Evolutionary conservation across 148 eudicot species (phyloP).

Genomic region (Silene latifolia): DNA sequence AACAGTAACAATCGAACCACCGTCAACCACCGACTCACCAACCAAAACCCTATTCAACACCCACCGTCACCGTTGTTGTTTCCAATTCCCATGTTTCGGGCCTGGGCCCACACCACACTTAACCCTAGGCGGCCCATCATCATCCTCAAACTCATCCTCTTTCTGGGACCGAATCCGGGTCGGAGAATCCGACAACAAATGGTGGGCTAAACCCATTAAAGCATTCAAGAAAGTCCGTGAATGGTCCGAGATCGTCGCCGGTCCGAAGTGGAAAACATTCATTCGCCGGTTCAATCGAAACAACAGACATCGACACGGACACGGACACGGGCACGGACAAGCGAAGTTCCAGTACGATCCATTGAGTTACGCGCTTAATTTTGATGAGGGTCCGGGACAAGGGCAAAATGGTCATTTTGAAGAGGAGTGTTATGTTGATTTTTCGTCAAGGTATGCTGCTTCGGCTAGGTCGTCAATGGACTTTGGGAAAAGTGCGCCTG

Average conservation of each 20-base stretch:
- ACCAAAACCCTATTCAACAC: slow-evolving; percentile 6
- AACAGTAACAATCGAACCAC: background rate
- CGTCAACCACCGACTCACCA: background rate
- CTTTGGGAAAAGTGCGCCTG: slow-evolving; percentile 33
- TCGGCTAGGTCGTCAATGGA: slow-evolving; percentile 32
- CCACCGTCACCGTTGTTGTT: slow-evolving; percentile 31
- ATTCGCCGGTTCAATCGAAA: slow-evolving; percentile 53
- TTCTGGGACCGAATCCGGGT: slow-evolving; percentile 25
- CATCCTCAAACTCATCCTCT: background rate
- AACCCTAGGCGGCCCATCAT: slow-evolving; percentile 8
- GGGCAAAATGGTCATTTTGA: slow-evolving; percentile 39
- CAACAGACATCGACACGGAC: slow-evolving; percentile 9
- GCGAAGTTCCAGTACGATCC: slow-evolving; percentile 68
- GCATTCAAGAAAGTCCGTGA: slow-evolving; percentile 64
- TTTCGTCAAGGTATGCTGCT: slow-evolving; percentile 44
- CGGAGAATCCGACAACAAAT: slow-evolving; percentile 15
- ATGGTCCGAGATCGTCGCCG: slow-evolving; percentile 85
- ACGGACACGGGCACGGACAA: background rate
- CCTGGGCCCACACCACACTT: slow-evolving; percentile 2
- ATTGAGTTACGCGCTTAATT: slow-evolving; percentile 69
- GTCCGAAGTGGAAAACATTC: slow-evolving; percentile 82
- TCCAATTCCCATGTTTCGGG: slow-evolving; percentile 19
- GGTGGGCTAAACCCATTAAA: slow-evolving; percentile 42
- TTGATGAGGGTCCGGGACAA: slow-evolving; percentile 64
- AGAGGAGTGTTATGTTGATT: slow-evolving; percentile 32